Percentiles rank a stretch among this genome's conserved stretches.
Evolutionary conservation across 495 filamentous ascomycete genomes (phyloP).

Genomic region (Penicillium lividum): DNA sequence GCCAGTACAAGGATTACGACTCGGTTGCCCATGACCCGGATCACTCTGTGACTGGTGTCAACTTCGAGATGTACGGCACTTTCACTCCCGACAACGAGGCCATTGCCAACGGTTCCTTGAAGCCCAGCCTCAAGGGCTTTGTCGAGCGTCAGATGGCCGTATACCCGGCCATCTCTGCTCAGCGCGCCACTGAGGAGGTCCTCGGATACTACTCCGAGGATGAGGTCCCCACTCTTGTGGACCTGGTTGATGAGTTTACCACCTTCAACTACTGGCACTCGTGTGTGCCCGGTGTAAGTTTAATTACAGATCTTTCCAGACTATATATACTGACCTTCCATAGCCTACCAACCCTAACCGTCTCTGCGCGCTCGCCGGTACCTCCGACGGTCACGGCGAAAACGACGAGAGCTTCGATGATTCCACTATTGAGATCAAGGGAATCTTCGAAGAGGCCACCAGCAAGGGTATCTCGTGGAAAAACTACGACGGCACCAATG

Average conservation of each 20-base stretch:
- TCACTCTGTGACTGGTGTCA: constrained; percentile 51
- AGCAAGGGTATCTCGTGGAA: constrained; percentile 47
- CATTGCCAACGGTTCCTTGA: constrained; percentile 38
- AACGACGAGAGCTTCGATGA: constrained; percentile 47
- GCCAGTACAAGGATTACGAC: constrained; percentile 44
- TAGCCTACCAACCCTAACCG: constrained; percentile 56
- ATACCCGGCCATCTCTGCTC: constrained; percentile 33
- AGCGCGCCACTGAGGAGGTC: constrained; percentile 43
- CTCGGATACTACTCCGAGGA: constrained; percentile 55
- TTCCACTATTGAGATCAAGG: constrained; percentile 35
- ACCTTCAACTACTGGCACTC: constrained; percentile 58
- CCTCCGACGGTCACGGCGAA: constrained; percentile 47
- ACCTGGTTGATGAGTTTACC: constrained; percentile 51
- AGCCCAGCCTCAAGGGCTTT: constrained; percentile 45
- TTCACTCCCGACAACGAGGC: constrained; percentile 44
- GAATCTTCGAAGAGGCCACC: constrained; percentile 50
- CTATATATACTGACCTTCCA: constrained; percentile 13
- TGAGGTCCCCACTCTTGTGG: constrained; percentile 47
- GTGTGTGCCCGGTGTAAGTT: constrained; percentile 48
- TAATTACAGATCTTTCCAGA: background rate
- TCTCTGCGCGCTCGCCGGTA: constrained; percentile 45
- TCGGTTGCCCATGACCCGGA: constrained; percentile 52
- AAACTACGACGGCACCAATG: constrained; percentile 51
- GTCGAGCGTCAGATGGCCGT: constrained; percentile 45
- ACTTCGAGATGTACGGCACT: constrained; percentile 52